Base-by-base conservation (phyloP, 495 filamentous ascomycete species). In the Cryomyces antarcticus region DNA sequence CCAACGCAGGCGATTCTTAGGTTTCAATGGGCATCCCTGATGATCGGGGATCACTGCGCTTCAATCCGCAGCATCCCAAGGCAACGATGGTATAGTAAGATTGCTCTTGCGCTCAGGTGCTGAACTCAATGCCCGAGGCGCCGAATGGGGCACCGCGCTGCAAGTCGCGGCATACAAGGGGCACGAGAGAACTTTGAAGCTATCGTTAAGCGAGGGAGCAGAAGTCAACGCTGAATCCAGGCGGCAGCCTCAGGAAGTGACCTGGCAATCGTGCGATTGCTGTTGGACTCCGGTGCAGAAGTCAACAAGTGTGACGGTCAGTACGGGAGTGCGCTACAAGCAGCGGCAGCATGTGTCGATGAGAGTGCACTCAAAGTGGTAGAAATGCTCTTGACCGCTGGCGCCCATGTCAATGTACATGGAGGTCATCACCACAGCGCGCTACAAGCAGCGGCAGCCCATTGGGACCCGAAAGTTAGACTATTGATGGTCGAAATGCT, bases 381-480 rank as follows among this genome's bases (percentile, higher is more conserved):
- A 10, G 10, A 30, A 27, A 5, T 43, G n/a, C 47, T 47, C 35
- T 27, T 49, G 13, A 13, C 31, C 13, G 6, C 31, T 4, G 39
- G 47, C 30, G 47, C 45, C 3, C 7, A 49, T 28, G 33, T 47
- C 28, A 46, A 47, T 43, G 35, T 11, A 31, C 37, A 37, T 13
- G 36, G 38, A 5, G 47, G 45, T 2, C 7, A 31, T 0, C 29
- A 36, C 17, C 4, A 27, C 39, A 36, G 9, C 9, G 45, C 44
- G 12, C 28, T 49, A 5, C 13, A 42, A 11, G 47, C 42, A 30
- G 47, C 47, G 24, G 6, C 39, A 29, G 5, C 6, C 10, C 1
- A 27, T 10, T 33, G 38, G 7, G 17, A 39, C 39, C 0, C 2
- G 24, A 17, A 42, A 13, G 5, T 42, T 17, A 3, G 9, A 36